A percentile compares a stretch with the other conserved stretches of the same genome.
phyloP scores from a whole-genome alignment of 1,139 yeast genomes.

The Hansenula anomala region DNA sequence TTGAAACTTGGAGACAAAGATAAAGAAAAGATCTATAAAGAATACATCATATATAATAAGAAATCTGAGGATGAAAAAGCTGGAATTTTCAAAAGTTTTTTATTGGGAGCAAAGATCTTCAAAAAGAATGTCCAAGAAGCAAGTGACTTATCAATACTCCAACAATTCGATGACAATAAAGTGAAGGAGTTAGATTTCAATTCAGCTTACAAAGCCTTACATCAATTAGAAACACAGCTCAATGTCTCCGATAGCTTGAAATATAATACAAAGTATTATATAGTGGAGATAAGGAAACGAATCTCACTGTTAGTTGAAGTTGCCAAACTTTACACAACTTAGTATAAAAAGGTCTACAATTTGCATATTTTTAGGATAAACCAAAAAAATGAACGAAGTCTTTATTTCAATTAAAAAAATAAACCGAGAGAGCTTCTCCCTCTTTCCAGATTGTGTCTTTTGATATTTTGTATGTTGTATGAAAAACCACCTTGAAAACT shows the following conservation, averaged over 20 bases:
- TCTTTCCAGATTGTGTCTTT: not conserved
- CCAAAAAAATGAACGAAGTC: not conserved
- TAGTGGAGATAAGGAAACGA: slow-evolving; percentile 9
- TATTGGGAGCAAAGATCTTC: slow-evolving; percentile 17
- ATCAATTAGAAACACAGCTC: slow-evolving; percentile 7
- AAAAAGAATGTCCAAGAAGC: slow-evolving; percentile 8
- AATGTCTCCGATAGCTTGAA: slow-evolving; percentile 11
- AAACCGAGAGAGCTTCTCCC: too few species aligned
- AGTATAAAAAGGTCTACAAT: too few species aligned
- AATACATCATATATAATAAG: slow-evolving; percentile 20
- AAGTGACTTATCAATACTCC: not conserved
- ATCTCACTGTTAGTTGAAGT: slow-evolving; percentile 1
- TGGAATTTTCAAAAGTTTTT: slow-evolving; percentile 11
- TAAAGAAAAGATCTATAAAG: slow-evolving; percentile 35
- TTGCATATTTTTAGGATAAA: too few species aligned
- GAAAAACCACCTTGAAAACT: not conserved
- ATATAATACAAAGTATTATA: slow-evolving; percentile 12
- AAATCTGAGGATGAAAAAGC: slow-evolving; percentile 9
- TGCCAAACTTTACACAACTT: not conserved
- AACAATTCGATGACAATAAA: not conserved
- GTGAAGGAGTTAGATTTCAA: not conserved
- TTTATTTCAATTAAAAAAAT: not conserved
- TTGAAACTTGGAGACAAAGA: slow-evolving; percentile 31
- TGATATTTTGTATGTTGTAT: not conserved
- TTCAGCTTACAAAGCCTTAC: slow-evolving; percentile 1